Percentiles rank a stretch among this genome's conserved stretches.
Evolutionary conservation across 805 yeast genomes (phyloP).

Genomic region (Hanseniaspora vineae): DNA sequence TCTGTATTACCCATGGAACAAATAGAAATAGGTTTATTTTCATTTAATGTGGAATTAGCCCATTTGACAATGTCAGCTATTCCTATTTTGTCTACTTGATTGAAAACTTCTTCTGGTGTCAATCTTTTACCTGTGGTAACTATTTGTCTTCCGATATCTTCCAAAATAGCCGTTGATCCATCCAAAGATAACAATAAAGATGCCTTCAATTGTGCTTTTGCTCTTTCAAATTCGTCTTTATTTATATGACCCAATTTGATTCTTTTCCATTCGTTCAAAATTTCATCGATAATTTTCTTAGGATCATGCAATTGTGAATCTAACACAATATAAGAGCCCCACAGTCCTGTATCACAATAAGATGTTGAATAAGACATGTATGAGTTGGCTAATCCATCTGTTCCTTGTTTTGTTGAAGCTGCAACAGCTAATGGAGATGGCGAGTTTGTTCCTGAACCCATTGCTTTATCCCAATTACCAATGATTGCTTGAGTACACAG

Average conservation of each 20-base stretch:
- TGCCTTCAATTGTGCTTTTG: conserved; percentile 91
- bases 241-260: conserved; percentile 65
- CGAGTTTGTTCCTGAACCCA: conserved; percentile 70
- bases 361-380: conserved; percentile 95
- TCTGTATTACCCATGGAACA: conserved; percentile 83
- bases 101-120: conserved; percentile 35
- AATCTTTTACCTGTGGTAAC: conserved; percentile 74
- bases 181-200: conserved; percentile 79
- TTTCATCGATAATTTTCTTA: conserved; percentile 56
- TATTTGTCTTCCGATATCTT: conserved; percentile 93
- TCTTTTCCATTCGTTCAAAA: conserved; percentile 80
- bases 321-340: conserved; percentile 91
- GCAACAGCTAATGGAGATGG: conserved; percentile 72
- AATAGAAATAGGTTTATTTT: conserved; percentile 66
- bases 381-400: conserved; percentile 71
- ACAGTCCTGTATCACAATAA: conserved; percentile 91
- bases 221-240: conserved; percentile 80
- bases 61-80: conserved; percentile 71
- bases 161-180: conserved; percentile 92
- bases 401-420: conserved; percentile 42
- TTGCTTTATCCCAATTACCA: conserved; percentile 94
- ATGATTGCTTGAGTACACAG: conserved; percentile 92
- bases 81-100: conserved; percentile 63
- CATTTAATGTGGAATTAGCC: conserved; percentile 69
- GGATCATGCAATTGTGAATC: conserved; percentile 49